These are phyloP conservation scores for Microthyrium microscopicum DNA, from an alignment of 2,329 filamentous ascomycete genomes.

Conservation along the genomic window DNA sequence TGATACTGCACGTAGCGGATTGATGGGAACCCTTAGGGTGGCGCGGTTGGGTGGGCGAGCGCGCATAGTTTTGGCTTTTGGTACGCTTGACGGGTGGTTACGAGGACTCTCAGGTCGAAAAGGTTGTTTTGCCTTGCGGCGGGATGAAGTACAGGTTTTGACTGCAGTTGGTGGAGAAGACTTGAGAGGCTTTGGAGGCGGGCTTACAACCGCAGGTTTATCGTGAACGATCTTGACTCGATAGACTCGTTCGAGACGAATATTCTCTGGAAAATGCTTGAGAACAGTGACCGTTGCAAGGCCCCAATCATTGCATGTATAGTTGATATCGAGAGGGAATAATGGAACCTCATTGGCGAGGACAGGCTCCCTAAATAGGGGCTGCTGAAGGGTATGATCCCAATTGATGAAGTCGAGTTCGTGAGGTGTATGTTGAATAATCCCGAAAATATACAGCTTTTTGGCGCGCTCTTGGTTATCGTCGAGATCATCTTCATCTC, in stretches of 20 bases:
- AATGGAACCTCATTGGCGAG: background rate
- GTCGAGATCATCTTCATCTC: background rate
- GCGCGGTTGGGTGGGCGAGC: background rate
- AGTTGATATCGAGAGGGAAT: constrained; percentile 8
- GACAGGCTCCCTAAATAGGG: background rate
- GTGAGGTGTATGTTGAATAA: background rate
- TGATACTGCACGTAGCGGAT: background rate
- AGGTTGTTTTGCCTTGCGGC: no score
- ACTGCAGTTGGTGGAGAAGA: no score
- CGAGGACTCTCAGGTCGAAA: background rate
- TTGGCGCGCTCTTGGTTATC: background rate
- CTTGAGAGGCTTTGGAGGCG: background rate
- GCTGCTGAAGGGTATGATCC: background rate
- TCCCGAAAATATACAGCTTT: background rate
- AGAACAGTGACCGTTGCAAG: background rate
- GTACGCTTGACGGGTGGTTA: background rate
- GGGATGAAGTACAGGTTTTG: no score
- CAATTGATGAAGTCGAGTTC: background rate
- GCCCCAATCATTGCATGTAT: background rate
- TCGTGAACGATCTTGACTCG: constrained; percentile 14
- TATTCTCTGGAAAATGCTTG: constrained; percentile 14
- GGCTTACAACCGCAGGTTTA: background rate
- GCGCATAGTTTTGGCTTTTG: background rate
- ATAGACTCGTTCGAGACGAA: constrained; percentile 16
- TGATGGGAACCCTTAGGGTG: background rate